Conservation (phyloP, 805 yeast genomes). For the Monosporozyma siamensis region DNA sequence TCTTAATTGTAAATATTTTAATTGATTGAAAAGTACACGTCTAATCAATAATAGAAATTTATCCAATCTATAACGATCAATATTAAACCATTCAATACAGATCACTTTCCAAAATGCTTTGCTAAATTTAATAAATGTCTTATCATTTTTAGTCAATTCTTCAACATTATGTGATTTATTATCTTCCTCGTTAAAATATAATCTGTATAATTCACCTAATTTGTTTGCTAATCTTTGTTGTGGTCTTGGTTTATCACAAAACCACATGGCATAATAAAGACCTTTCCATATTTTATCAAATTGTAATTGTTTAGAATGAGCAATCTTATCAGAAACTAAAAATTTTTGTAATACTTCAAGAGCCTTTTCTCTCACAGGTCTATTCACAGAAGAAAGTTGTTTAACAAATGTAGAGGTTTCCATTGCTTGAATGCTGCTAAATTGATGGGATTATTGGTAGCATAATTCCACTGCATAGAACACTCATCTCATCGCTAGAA, state of each 20-base stretch:
- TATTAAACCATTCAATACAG: constrained; percentile 68
- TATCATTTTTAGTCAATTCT: constrained; percentile 19
- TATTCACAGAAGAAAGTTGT: constrained; percentile 71
- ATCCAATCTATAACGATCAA: constrained; percentile 80
- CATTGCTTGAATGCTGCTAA: constrained; percentile 14
- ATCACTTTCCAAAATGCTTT: constrained; percentile 77
- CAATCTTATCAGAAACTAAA: constrained; percentile 38
- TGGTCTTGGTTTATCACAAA: constrained; percentile 84
- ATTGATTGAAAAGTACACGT: constrained; percentile 56
- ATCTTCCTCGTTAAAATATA: constrained; percentile 28
- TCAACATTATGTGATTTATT: constrained; percentile 9
- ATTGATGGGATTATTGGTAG: neutral
- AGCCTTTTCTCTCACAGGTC: constrained; percentile 66
- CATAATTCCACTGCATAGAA: neutral
- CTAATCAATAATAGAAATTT: constrained; percentile 77
- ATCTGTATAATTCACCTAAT: constrained; percentile 42
- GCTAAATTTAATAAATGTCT: constrained; percentile 42
- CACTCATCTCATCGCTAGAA: constrained; percentile 9
- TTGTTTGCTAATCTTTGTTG: constrained; percentile 77
- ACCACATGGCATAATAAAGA: constrained; percentile 93
- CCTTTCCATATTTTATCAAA: constrained; percentile 91
- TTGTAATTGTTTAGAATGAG: constrained; percentile 40
- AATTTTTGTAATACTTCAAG: constrained; percentile 53
- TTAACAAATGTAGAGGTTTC: constrained; percentile 53
- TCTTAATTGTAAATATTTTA: constrained; percentile 44